Conservation (phyloP, 139 green algal species). For the Picochlorum sp. region DNA sequence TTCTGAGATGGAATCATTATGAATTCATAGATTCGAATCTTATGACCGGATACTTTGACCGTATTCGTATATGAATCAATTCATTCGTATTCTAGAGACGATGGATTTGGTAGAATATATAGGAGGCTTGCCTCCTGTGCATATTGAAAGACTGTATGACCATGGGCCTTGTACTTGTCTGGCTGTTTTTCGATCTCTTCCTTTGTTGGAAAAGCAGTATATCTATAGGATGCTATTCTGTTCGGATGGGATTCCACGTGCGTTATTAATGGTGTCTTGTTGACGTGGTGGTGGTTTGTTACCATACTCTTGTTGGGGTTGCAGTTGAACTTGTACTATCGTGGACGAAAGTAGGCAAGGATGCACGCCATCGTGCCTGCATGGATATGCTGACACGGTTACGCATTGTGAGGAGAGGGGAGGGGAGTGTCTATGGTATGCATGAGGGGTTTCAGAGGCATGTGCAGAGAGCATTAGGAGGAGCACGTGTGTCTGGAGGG, state of each 20-base stretch:
- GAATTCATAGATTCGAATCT: too few species aligned
- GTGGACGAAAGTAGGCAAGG: not conserved
- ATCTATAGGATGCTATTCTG: slow-evolving; percentile 53
- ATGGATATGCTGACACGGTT: not conserved
- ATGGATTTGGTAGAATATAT: slow-evolving; percentile 51
- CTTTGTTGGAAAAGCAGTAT: slow-evolving; percentile 55
- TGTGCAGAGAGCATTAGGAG: slow-evolving; percentile 29
- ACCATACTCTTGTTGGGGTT: not conserved
- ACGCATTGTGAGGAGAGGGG: not conserved
- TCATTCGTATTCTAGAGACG: not conserved
- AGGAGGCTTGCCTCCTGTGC: slow-evolving; percentile 20
- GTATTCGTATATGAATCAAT: too few species aligned
- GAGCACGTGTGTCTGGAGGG: not conserved
- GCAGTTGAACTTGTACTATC: not conserved
- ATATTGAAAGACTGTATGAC: slow-evolving; percentile 43
- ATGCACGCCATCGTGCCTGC: not conserved
- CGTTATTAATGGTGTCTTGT: not conserved
- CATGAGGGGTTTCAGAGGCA: slow-evolving; percentile 36
- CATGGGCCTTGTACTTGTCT: slow-evolving; percentile 51
- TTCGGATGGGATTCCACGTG: too few species aligned
- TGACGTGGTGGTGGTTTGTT: not conserved
- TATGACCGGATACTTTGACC: too few species aligned
- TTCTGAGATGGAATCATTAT: too few species aligned
- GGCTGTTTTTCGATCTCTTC: slow-evolving; percentile 64
- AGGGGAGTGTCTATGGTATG: slow-evolving; percentile 10